These are phyloP conservation scores for Debaryomycetaceae sp. DNA, from an alignment of 1,139 yeast genomes.

Conservation along the genomic window DNA sequence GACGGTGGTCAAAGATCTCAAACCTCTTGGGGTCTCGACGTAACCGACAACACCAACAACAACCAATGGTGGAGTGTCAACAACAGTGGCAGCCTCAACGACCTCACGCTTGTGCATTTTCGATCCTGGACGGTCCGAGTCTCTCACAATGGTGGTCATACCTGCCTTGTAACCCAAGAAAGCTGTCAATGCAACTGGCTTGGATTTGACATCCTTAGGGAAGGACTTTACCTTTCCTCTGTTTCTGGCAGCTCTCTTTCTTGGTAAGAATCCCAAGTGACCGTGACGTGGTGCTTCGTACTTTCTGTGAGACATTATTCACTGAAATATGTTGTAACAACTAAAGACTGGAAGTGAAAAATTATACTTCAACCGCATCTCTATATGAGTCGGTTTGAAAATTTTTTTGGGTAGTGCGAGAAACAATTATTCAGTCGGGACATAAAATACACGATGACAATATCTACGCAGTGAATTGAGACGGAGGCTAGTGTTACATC, in stretches of 20 bases:
- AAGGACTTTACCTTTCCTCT: slow-evolving; percentile 99
- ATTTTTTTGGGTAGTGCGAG: not conserved
- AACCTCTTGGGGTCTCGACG: slow-evolving; percentile 99
- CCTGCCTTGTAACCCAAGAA: slow-evolving; percentile 99
- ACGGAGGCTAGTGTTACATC: not conserved
- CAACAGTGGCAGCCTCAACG: slow-evolving; percentile 98
- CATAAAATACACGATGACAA: not conserved
- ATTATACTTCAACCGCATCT: not conserved
- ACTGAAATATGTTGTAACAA: not conserved
- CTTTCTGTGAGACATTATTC: slow-evolving; percentile 96
- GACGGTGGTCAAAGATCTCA: slow-evolving; percentile 98
- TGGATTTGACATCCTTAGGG: slow-evolving; percentile 98
- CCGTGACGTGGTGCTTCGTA: slow-evolving; percentile 99
- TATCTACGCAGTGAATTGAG: not conserved
- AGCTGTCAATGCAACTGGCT: slow-evolving; percentile 99
- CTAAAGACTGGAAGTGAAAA: not conserved
- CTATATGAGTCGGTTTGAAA: not conserved
- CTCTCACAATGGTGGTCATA: slow-evolving; percentile 99
- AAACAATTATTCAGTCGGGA: not conserved
- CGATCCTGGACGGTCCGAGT: slow-evolving; percentile 99
- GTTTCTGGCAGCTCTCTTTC: slow-evolving; percentile 99
- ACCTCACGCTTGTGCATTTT: slow-evolving; percentile 99
- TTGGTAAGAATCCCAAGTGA: slow-evolving; percentile 98
- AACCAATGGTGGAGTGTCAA: slow-evolving; percentile 98
- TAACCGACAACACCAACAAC: slow-evolving; percentile 99